Evolutionary conservation across 2,329 filamentous ascomycete species (phyloP).

Genomic region (Aspergillus ruber): DNA sequence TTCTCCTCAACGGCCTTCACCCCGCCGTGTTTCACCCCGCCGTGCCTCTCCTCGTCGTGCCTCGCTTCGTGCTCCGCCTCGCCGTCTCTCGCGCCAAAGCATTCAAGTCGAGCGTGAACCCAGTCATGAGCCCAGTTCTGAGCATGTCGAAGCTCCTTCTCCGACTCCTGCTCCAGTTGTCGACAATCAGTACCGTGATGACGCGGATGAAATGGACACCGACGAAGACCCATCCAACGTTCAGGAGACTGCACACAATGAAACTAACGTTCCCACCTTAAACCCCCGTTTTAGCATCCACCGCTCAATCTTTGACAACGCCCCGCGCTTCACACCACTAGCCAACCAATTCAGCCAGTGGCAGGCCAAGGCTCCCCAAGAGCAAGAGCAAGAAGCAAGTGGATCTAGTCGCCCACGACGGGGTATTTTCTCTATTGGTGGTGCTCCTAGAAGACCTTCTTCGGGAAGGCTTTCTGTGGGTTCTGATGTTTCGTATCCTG

Average conservation of each 20-base stretch:
- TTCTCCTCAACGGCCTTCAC: too few relatives aligned
- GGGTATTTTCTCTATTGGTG: constrained; percentile 32
- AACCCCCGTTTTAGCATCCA: constrained; percentile 1
- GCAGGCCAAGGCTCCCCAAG: constrained; percentile 52
- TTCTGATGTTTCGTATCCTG: constrained; percentile 15
- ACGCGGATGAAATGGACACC: background rate
- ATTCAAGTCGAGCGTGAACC: background rate
- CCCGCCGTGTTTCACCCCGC: too few relatives aligned
- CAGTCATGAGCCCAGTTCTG: background rate
- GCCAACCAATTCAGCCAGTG: constrained; percentile 57
- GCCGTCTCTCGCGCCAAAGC: background rate
- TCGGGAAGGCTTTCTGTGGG: constrained; percentile 4
- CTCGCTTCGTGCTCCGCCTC: too few relatives aligned
- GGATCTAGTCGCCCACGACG: constrained; percentile 20
- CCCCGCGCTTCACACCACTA: constrained; percentile 58
- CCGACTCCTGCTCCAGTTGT: background rate
- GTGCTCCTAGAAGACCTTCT: constrained; percentile 13
- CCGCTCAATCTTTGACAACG: constrained; percentile 15
- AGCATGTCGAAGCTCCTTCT: background rate
- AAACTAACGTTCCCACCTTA: background rate
- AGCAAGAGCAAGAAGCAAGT: constrained; percentile 20
- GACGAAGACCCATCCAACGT: background rate
- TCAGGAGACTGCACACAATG: background rate
- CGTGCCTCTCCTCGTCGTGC: too few relatives aligned
- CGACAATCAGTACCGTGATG: background rate